Evolutionary conservation across 495 filamentous ascomycete species (phyloP).

Genomic region (Podospora comata): DNA sequence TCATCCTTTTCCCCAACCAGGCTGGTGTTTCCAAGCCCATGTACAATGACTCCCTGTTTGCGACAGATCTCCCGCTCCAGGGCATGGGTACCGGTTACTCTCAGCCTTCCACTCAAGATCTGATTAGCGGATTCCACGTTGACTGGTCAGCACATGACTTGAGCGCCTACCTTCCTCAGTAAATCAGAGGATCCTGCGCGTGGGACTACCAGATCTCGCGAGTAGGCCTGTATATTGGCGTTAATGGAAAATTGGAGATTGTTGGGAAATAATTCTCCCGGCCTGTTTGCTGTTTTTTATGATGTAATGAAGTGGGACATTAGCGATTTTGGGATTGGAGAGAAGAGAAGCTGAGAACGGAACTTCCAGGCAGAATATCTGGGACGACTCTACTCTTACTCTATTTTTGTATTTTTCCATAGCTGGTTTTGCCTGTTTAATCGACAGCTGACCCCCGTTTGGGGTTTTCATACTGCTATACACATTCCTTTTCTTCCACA

Average conservation of each 20-base stretch:
- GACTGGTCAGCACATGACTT: slow-evolving; percentile 44
- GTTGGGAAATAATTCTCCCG: background rate
- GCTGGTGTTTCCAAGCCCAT: slow-evolving; percentile 30
- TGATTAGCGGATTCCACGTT: slow-evolving; percentile 34
- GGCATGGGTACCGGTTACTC: slow-evolving; percentile 39
- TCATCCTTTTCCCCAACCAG: slow-evolving; percentile 33
- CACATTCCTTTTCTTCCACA: background rate
- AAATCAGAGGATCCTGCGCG: slow-evolving; percentile 3
- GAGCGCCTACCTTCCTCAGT: slow-evolving; percentile 29
- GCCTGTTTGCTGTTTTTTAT: slow-evolving; percentile 16
- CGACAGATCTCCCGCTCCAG: slow-evolving; percentile 30
- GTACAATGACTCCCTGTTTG: slow-evolving; percentile 38
- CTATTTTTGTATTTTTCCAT: slow-evolving; percentile 19
- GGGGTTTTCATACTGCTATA: slow-evolving; percentile 10
- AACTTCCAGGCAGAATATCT: background rate
- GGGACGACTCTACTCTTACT: slow-evolving; percentile 9
- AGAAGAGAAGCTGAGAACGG: background rate
- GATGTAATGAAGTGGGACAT: slow-evolving; percentile 24
- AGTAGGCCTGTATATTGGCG: background rate
- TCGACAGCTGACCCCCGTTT: slow-evolving; percentile 13
- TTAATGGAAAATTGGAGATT: background rate
- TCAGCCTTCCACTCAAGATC: slow-evolving; percentile 43
- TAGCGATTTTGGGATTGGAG: slow-evolving; percentile 7
- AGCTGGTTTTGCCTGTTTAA: slow-evolving; percentile 16
- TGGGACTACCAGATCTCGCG: background rate